Conservation (phyloP, 1,139 yeast genomes). For the Blastobotrys capitulatus region DNA sequence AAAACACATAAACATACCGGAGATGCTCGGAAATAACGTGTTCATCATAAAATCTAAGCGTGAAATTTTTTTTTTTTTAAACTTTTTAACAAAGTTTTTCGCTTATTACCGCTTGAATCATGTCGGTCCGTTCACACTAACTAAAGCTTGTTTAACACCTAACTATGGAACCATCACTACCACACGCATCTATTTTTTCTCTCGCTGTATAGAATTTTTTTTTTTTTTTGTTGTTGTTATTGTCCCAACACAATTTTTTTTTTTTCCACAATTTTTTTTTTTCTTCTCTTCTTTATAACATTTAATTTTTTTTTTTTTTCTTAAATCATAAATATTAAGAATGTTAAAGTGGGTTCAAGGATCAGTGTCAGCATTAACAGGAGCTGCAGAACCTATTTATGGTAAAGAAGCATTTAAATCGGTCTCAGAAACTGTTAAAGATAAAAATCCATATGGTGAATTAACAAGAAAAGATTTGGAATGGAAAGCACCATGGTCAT, state of each 20-base stretch:
- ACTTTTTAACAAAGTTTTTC: too few species aligned
- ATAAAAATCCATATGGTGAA: conserved; percentile 48
- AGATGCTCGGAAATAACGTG: too few species aligned
- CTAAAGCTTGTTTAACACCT: too few species aligned
- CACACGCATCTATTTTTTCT: too few species aligned
- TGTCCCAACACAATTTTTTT: neutral
- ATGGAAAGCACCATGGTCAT: conserved; percentile 70
- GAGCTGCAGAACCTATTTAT: conserved; percentile 95
- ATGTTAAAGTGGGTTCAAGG: conserved; percentile 88
- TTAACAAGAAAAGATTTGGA: conserved; percentile 60
- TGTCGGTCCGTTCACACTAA: too few species aligned
- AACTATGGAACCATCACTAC: too few species aligned
- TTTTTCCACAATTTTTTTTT: conserved; percentile 3
- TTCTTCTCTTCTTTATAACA: neutral
- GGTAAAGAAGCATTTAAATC: conserved; percentile 90
- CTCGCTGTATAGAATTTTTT: too few species aligned
- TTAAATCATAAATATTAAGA: conserved; percentile 6
- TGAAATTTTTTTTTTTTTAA: too few species aligned
- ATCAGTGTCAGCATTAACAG: conserved; percentile 81
- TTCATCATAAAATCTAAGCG: too few species aligned
- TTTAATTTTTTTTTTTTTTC: neutral
- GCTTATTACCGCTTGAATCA: too few species aligned
- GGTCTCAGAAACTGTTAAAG: conserved; percentile 54
- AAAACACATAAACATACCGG: too few species aligned
- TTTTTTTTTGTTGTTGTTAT: neutral